phyloP scores from a whole-genome alignment of 352 stramenopile species.

The Phytophthora pinifolia region DNA sequence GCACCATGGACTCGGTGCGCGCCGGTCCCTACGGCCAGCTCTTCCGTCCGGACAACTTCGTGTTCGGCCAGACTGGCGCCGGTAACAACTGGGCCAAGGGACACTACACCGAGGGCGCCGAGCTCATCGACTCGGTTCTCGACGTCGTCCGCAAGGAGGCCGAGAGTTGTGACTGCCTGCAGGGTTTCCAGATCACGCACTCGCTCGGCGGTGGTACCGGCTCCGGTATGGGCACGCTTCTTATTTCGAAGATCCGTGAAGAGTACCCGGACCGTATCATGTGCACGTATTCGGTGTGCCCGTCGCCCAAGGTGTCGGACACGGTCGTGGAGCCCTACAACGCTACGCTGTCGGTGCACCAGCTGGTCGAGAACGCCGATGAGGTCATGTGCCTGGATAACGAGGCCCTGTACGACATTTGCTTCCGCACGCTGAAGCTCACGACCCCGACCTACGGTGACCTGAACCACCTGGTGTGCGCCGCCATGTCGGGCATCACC shows the following conservation, averaged over 20 bases:
- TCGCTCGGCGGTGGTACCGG: slow-evolving; percentile 99
- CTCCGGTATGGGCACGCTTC: slow-evolving; percentile 98
- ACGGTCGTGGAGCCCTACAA: slow-evolving; percentile 99
- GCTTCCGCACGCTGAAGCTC: slow-evolving; percentile 99
- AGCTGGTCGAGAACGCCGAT: slow-evolving; percentile 99
- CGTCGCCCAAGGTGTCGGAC: slow-evolving; percentile 98
- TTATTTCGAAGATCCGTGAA: slow-evolving; percentile 99
- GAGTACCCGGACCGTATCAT: slow-evolving; percentile 99
- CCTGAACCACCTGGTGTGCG: slow-evolving; percentile 99
- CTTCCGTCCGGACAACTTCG: slow-evolving; percentile 99
- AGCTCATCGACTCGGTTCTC: slow-evolving; percentile 98
- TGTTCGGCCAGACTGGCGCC: slow-evolving; percentile 98
- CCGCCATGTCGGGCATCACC: slow-evolving; percentile 98
- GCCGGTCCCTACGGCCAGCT: slow-evolving; percentile 95
- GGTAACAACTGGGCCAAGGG: slow-evolving; percentile 99
- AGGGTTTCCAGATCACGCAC: slow-evolving; percentile 99
- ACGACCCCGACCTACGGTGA: slow-evolving; percentile 98
- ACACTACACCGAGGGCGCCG: slow-evolving; percentile 98
- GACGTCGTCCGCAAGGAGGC: slow-evolving; percentile 99
- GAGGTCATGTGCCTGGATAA: slow-evolving; percentile 99
- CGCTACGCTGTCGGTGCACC: slow-evolving; percentile 98
- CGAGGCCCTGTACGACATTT: slow-evolving; percentile 99
- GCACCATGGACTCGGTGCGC: slow-evolving; percentile 99
- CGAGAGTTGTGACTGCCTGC: slow-evolving; percentile 98
- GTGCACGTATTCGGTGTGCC: slow-evolving; percentile 99